These are phyloP conservation scores for Xylaria sp. DNA, from an alignment of 2,329 filamentous ascomycete genomes.

Conservation along the genomic window DNA sequence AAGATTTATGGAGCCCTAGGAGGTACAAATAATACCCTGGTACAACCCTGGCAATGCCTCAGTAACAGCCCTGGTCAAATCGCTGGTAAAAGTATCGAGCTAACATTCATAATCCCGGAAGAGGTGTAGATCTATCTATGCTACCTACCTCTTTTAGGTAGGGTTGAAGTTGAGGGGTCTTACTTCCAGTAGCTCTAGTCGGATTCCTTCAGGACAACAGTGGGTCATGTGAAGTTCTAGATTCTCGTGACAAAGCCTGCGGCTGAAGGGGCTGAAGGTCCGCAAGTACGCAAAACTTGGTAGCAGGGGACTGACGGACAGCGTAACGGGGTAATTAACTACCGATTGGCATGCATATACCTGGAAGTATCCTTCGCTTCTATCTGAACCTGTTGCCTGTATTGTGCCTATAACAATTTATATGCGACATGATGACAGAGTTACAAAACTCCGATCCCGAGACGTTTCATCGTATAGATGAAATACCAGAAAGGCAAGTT, in stretches of 20 bases:
- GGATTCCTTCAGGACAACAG: background rate
- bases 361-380: background rate
- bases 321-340: background rate
- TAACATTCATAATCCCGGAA: too few relatives aligned
- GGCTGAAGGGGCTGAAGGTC: background rate
- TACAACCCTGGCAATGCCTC: too few relatives aligned
- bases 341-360: background rate
- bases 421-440: background rate
- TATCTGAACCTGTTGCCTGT: background rate
- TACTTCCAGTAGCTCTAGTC: background rate
- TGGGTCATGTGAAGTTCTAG: background rate
- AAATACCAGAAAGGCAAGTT: background rate
- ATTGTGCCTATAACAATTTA: background rate
- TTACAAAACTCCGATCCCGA: background rate
- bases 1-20: too few relatives aligned
- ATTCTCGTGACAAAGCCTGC: background rate
- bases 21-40: too few relatives aligned
- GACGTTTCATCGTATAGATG: background rate
- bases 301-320: background rate
- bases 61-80: too few relatives aligned
- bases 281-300: background rate
- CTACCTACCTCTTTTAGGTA: background rate
- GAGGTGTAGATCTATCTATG: too few relatives aligned
- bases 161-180: background rate
- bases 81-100: too few relatives aligned